Conservation (phyloP, 106 monocot genomes). For the Dioscorea zingiberensis region DNA sequence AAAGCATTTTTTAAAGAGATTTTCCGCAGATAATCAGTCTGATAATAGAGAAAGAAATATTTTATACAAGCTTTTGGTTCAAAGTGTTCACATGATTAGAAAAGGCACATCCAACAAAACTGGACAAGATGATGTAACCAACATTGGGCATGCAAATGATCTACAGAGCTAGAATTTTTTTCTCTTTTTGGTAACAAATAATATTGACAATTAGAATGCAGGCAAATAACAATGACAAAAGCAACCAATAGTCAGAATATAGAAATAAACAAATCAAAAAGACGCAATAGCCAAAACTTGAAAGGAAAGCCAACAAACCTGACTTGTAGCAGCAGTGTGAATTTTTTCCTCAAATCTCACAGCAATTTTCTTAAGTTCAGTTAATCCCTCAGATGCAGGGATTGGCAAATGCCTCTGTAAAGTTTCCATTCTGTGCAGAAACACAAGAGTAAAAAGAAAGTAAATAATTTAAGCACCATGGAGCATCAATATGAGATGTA, state of each 20-base stretch:
- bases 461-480: neutral
- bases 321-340: slow-evolving; percentile 53
- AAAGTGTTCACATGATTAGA: neutral
- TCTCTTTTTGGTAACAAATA: neutral
- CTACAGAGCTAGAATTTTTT: neutral
- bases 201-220: neutral
- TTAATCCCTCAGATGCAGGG: slow-evolving; percentile 49
- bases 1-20: slow-evolving; percentile 84
- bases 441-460: neutral
- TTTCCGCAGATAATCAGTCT: slow-evolving; percentile 76
- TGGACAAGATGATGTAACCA: too few species aligned
- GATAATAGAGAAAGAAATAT: slow-evolving; percentile 18
- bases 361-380: slow-evolving; percentile 74
- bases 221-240: neutral
- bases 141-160: neutral
- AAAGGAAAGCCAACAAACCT: slow-evolving; percentile 31
- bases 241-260: too few species aligned
- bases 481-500: neutral
- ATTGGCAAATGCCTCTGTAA: slow-evolving; percentile 67
- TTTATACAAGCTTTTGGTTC: neutral
- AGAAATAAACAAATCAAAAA: too few species aligned
- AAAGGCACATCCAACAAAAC: too few species aligned
- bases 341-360: slow-evolving; percentile 84
- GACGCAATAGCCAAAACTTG: neutral
- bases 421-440: slow-evolving; percentile 66